A percentile compares a stretch with the other conserved stretches of the same genome.
Evolutionary conservation across 169 alveolate genomes (phyloP).

Genomic region (Plasmodium malariae): DNA sequence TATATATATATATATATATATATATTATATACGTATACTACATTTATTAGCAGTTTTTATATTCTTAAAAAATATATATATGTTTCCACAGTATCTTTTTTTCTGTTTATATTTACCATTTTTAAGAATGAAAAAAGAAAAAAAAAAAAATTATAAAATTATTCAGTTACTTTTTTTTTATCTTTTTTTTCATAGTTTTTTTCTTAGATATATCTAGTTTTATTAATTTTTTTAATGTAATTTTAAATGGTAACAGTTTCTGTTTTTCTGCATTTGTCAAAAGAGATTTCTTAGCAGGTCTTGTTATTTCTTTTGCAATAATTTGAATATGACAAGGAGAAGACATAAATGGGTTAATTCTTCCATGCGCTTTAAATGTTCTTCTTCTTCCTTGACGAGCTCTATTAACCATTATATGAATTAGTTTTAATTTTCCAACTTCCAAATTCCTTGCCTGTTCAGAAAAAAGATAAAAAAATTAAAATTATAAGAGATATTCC

Average conservation of each 20-base stretch:
- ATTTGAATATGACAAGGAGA: conserved; percentile 93
- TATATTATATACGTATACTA: too few species aligned
- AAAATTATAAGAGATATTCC: not conserved
- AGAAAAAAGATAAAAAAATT: not conserved
- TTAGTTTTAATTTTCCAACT: conserved; percentile 91
- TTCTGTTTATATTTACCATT: not conserved
- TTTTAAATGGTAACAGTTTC: conserved; percentile 40
- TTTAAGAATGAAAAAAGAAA: conserved; percentile 23
- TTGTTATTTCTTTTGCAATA: conserved; percentile 89
- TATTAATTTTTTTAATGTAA: conserved; percentile 69
- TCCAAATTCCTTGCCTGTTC: conserved; percentile 93
- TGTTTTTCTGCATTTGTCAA: conserved; percentile 52
- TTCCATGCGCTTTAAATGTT: conserved; percentile 99
- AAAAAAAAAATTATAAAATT: conserved; percentile 3
- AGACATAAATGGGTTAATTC: conserved; percentile 95
- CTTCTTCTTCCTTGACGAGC: conserved; percentile 98
- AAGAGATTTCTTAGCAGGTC: conserved; percentile 76
- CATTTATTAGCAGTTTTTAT: too few species aligned
- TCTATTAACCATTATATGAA: conserved; percentile 95
- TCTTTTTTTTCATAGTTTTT: conserved; percentile 11
- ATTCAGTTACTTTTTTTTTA: conserved; percentile 14
- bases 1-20: too few species aligned
- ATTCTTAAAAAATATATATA: too few species aligned
- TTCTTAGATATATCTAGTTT: conserved; percentile 54
- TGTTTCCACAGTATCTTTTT: not conserved